Evolutionary conservation across 192 early-diverging fungal genomes (phyloP), one percentile per base, ranked within the genome.

Genomic region (Piromyces finnis): DNA sequence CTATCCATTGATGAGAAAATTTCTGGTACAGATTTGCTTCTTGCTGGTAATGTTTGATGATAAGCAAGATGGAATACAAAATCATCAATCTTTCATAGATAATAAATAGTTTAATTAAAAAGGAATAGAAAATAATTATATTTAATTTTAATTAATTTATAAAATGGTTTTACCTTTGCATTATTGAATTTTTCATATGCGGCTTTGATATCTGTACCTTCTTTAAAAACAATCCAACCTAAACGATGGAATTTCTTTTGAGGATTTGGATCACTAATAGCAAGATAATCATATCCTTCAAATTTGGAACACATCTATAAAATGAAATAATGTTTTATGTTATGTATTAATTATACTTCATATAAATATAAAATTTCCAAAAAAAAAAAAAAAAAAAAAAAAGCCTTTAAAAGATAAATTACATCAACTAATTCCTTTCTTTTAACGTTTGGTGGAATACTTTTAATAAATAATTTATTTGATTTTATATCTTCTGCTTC

Each of bases 181-280:
- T 88, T 86, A 81, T 94, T 87, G 78, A 94, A 84, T 39, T 85
- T 83, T 28, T 89, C 87, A 82, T 91, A 83, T 28, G 93, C 92
- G 68, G 84, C 86, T 17, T 92, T 89, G 84, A 97, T 88, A 82
- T 97, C 92, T n/a, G 94, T 93, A 28, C 92, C 94, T 29, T 93
- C 86, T 78, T 92, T 89, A 82, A 98, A 97, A 28, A 92, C 89
- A 81, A 95, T 91, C 97, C 97, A 98, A 16, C 95, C 97, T 80
- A 96, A 88, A 22, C 97, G 92, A 84, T 93, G 89, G 84, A 93
- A 93, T 81, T 94, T 92, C 84, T 94, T 94, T 82, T 89, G 87
- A 32, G 93, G 89, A 28, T 90, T 90, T 5, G 97, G 96, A 81
- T 97, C 96, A 18, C 93, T 93, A 12, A 98, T 84, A 16, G 93